Base-by-base conservation (phyloP, 768 basidiomycete species). In the Lentinula boryana region DNA sequence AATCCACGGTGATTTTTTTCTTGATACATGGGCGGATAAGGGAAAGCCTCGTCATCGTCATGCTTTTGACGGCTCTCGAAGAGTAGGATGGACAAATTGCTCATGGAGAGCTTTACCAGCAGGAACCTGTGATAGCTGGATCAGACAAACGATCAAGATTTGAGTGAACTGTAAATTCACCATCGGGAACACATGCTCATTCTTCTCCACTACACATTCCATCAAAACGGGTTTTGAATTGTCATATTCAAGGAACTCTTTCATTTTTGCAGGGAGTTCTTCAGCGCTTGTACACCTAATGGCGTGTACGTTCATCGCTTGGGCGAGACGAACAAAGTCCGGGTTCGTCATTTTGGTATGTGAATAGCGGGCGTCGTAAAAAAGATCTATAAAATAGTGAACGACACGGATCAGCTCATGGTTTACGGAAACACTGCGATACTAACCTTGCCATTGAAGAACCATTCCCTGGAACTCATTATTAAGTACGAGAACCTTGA, bases 391-490 rank as follows among this genome's bases (percentile, higher is more conserved):
- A 43, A 32, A 49, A 59, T n/a, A 27, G 35, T 51, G 44, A 5
- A 40, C 38, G 43, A 57, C 27, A 51, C 9, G 7, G 59, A 53
- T 9, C 16, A 60, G 33, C 6, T 16, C 23, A 43, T 16, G 27
- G 0, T 27, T 27, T 27, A 27, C 27, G 27, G 27, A 27, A 27
- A 27, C 27, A 27, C 27, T 13, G 23, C 18, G 15, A 70, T 27
- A 27, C 80, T 54, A 61, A 93, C 93, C 93, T 82, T 98, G 97
- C 97, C 96, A 98, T 78, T 99, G 97, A 35, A 93, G 77, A 12
- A 98, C 97, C 97, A 99, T 99, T 58, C 97, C 97, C 74, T 97
- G 95, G 83, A 95, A 97, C 70, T 95, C 93, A 74, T 97, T 98
- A 80, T 97, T 96, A 68, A 98, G 74, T 23, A 97, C 75, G 65